Percentiles rank a stretch among this genome's conserved stretches.
Conservation (phyloP, 495 filamentous ascomycete genomes). For the Daldinia bambusicola region DNA sequence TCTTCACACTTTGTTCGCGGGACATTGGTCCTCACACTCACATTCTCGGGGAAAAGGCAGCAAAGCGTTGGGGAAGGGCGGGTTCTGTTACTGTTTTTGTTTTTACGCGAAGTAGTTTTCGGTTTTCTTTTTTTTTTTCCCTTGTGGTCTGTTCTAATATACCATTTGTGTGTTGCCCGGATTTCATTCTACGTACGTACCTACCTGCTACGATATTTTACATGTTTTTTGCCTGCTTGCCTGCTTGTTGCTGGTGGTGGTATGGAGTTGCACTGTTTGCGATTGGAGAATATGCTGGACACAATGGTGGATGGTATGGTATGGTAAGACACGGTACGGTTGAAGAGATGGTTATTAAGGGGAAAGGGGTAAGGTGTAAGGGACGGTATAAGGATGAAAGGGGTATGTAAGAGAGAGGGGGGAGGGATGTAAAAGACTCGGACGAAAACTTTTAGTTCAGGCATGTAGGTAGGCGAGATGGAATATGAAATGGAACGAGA, state of each 20-base stretch:
- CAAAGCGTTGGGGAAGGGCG: conserved; percentile 16
- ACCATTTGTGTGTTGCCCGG: conserved; percentile 36
- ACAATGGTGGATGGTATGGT: background rate
- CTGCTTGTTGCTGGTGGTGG: too few relatives aligned
- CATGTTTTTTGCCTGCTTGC: conserved; percentile 8
- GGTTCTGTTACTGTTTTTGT: conserved; percentile 12
- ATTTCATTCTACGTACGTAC: background rate
- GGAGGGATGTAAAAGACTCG: background rate
- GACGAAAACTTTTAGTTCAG: background rate
- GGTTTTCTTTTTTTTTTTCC: background rate
- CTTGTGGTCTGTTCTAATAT: conserved; percentile 29
- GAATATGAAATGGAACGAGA: background rate
- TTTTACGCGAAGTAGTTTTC: conserved; percentile 1
- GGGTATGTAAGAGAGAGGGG: background rate
- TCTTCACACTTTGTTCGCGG: conserved; percentile 1
- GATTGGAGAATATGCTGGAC: background rate
- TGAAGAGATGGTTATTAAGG: background rate
- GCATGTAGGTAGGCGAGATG: background rate
- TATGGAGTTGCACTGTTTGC: conserved; percentile 1
- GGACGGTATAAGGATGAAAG: background rate
- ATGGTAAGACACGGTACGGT: background rate
- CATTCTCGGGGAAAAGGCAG: background rate
- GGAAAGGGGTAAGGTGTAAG: background rate
- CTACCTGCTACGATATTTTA: conserved; percentile 6
- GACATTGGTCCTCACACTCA: background rate